phyloP scores from a whole-genome alignment of 1,284 basidiomycete species.

The Ceratobasidium sp. region DNA sequence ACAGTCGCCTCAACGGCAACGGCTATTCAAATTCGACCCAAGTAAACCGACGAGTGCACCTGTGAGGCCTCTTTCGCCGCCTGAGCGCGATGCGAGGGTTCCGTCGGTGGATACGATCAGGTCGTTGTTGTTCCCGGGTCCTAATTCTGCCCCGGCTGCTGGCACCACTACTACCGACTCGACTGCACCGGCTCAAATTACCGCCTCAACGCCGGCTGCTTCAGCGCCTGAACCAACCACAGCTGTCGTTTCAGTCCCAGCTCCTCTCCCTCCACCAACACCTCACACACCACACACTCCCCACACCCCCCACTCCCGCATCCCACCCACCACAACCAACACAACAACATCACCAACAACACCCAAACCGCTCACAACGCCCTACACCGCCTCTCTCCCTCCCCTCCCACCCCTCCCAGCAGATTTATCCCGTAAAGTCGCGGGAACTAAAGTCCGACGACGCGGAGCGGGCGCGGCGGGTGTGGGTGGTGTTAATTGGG shows the following conservation, averaged over 20 bases:
- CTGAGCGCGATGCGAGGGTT: slow-evolving; percentile 18
- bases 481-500: slow-evolving; percentile 30
- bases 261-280: not conserved
- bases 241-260: not conserved
- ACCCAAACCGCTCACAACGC: slow-evolving; percentile 30
- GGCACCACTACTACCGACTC: not conserved
- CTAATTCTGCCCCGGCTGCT: not conserved
- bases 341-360: slow-evolving; percentile 17
- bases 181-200: not conserved
- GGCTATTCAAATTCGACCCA: slow-evolving; percentile 27
- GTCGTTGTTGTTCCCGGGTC: slow-evolving; percentile 19
- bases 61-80: slow-evolving; percentile 22
- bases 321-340: not conserved
- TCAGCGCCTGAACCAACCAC: not conserved
- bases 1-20: slow-evolving; percentile 1
- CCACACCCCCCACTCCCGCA: not conserved
- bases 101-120: slow-evolving; percentile 1
- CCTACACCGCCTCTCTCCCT: slow-evolving; percentile 9
- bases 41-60: slow-evolving; percentile 7
- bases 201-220: no score
- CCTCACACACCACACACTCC: slow-evolving; percentile 14
- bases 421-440: slow-evolving; percentile 28
- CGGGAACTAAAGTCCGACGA: slow-evolving; percentile 24
- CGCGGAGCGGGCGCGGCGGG: not conserved
- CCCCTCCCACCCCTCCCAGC: slow-evolving; percentile 26